Base-by-base conservation (phyloP, 306 rosid species). In the Astragalus membranaceus region DNA sequence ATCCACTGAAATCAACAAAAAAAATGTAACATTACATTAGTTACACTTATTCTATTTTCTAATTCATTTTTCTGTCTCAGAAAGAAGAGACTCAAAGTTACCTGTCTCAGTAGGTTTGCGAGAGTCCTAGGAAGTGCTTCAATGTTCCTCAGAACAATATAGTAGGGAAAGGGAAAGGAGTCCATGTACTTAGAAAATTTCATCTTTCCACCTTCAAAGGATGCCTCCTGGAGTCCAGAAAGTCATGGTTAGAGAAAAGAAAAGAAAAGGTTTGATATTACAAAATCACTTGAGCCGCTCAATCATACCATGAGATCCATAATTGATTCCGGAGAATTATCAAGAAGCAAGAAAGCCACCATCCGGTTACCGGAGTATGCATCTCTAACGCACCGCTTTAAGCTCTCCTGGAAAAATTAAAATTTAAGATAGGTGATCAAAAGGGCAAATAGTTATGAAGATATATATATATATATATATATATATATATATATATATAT, bases 61-160 rank as follows among this genome's bases (percentile, higher is more conserved):
- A 4, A 14, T 20, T 4, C n/a, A 61, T 23, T 32, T 33, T 44
- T 49, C n/a, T 43, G 32, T 6, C 64, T 29, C 16, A 37, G 4
- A 9, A 2, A 39, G 20, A 44, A 46, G 14, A 2, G 20, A 66
- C 8, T 7, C 10, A 26, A 61, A 41, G 49, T 70, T 76, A 89
- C 97, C 90, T 87, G 97, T 85, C 97, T 85, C 41, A 93, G 72
- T 58, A 93, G 67, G 76, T 85, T 86, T 37, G 96, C 91, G 23
- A 90, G 94, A 37, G 94, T 93, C 67, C 90, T 86, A 4, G 98
- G 98, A 70, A 93, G 88, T 15, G 90, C 87, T 64, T 90, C 94
- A 37, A 87, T 88, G 63, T 87, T 93, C 69, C 79, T 88, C 60
- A 90, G 56, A 67, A 85, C 86, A 39, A 88, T 81, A 65, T 90